Percentiles rank a stretch among this genome's conserved stretches.
phyloP scores from a whole-genome alignment of 768 basidiomycete species.

The Kockovaella imperatae region DNA sequence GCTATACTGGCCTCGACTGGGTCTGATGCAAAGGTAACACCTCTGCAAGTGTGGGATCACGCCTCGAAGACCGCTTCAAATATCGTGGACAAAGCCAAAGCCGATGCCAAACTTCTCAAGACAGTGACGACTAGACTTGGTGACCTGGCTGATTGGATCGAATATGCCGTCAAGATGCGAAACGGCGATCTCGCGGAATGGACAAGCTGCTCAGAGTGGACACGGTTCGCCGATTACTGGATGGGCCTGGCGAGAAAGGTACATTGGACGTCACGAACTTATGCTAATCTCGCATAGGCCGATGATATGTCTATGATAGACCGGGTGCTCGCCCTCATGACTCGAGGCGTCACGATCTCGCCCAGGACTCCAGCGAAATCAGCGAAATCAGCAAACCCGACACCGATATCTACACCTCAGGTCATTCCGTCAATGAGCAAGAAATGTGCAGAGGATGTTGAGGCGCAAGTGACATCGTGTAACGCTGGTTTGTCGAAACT shows the following conservation, averaged over 20 bases:
- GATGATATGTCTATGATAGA: slow-evolving; percentile 20
- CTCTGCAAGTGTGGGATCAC: too few species aligned
- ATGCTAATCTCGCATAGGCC: slow-evolving; percentile 11
- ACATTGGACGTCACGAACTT: background rate
- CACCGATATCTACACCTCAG: slow-evolving; percentile 9
- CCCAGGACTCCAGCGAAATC: background rate
- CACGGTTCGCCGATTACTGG: slow-evolving; percentile 31
- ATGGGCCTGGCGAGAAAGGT: slow-evolving; percentile 32
- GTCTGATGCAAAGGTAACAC: too few species aligned
- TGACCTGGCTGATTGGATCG: slow-evolving; percentile 17
- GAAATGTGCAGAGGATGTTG: too few species aligned
- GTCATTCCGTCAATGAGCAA: too few species aligned
- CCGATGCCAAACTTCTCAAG: background rate
- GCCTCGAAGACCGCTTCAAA: background rate
- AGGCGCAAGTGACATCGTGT: too few species aligned
- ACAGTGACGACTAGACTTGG: slow-evolving; percentile 4
- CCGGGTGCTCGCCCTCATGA: slow-evolving; percentile 17
- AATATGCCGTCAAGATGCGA: slow-evolving; percentile 5
- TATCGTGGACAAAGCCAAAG: background rate
- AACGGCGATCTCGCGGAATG: slow-evolving; percentile 12
- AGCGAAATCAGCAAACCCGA: background rate
- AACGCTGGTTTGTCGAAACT: too few species aligned
- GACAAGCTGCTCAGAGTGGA: slow-evolving; percentile 30
- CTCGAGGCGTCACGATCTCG: background rate
- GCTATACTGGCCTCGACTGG: too few species aligned